Conservation (phyloP, 2,329 filamentous ascomycete species). For the Colletotrichum trifolii region DNA sequence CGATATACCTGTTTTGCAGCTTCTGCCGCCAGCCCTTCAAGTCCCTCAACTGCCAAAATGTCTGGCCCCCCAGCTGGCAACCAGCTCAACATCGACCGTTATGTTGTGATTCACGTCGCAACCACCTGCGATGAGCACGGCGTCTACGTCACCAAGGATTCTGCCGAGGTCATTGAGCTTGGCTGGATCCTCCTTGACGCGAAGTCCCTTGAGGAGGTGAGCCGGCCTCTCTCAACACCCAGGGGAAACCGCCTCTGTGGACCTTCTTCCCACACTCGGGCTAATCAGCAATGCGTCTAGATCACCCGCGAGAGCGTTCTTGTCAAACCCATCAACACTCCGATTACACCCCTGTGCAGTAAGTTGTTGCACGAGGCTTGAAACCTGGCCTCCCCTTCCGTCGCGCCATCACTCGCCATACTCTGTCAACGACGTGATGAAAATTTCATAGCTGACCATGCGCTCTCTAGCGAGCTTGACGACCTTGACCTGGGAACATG, state of each 20-base stretch:
- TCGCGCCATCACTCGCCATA: conserved; percentile 28
- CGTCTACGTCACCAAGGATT: conserved; percentile 99
- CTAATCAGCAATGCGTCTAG: conserved; percentile 59
- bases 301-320: conserved; percentile 95
- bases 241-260: conserved; percentile 2
- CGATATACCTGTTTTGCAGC: conserved; percentile 31
- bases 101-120: conserved; percentile 97
- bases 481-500: conserved; percentile 98
- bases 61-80: conserved; percentile 59
- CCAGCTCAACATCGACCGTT: conserved; percentile 87
- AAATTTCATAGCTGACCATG: conserved; percentile 38
- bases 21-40: conserved; percentile 34
- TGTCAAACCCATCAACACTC: conserved; percentile 98
- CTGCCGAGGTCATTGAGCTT: conserved; percentile 98
- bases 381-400: conserved; percentile 26
- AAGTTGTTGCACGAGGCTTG: conserved; percentile 61
- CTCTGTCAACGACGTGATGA: conserved; percentile 40
- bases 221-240: conserved; percentile 42
- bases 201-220: conserved; percentile 91
- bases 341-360: conserved; percentile 99
- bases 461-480: conserved; percentile 84
- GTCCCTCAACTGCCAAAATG: conserved; percentile 48
- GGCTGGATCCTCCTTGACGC: conserved; percentile 97
- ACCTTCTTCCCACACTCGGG: conserved; percentile 23
- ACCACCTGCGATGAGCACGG: conserved; percentile 99